Evolutionary conservation across 2,329 filamentous ascomycete species (phyloP).

Genomic region (Teratosphaeriaceae sp.): DNA sequence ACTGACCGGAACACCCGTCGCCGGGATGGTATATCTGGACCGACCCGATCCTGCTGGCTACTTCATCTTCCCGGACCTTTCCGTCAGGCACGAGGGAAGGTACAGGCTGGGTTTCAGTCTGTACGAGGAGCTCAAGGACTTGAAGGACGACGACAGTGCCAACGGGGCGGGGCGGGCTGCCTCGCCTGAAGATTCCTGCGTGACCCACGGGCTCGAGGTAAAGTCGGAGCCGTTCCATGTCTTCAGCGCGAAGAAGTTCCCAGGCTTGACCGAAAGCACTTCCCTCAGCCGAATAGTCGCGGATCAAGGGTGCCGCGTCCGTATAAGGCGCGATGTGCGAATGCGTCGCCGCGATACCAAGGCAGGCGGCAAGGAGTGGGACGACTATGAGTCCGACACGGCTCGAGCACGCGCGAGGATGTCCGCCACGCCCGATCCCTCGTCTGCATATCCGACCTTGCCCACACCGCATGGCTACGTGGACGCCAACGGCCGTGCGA

Average conservation of each 20-base stretch:
- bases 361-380: conserved; percentile 57
- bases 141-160: conserved; percentile 64
- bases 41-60: conserved; percentile 75
- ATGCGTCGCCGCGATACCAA: conserved; percentile 81
- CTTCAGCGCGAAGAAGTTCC: conserved; percentile 97
- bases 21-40: conserved; percentile 93
- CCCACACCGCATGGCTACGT: conserved; percentile 23
- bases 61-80: conserved; percentile 96
- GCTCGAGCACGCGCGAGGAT: conserved; percentile 43
- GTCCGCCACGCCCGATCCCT: conserved; percentile 28
- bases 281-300: conserved; percentile 82
- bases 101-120: conserved; percentile 89
- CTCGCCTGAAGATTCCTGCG: conserved; percentile 48
- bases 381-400: conserved; percentile 55
- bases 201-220: conserved; percentile 83
- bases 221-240: conserved; percentile 83
- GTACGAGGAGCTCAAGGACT: conserved; percentile 87
- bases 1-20: conserved; percentile 90
- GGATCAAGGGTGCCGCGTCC: conserved; percentile 93
- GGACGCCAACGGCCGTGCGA: conserved; percentile 30
- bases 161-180: conserved; percentile 29
- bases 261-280: conserved; percentile 85
- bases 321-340: conserved; percentile 87
- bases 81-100: conserved; percentile 88
- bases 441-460: conserved; percentile 13